Evolutionary conservation across 2,329 filamentous ascomycete species (phyloP).

Genomic region (Rachicladosporium sp.): DNA sequence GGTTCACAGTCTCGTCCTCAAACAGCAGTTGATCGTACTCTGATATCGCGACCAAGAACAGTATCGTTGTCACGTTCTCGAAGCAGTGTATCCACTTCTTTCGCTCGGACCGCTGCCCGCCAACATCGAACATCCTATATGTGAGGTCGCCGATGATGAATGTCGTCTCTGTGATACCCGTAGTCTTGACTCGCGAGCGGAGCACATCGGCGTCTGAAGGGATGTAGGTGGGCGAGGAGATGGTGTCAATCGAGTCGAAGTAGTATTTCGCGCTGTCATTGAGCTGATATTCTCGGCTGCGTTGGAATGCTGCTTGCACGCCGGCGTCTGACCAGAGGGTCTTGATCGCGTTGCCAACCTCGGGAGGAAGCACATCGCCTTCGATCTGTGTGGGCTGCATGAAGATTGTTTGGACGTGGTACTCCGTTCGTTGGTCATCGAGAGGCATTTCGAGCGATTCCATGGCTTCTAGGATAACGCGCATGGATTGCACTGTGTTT

Average conservation of each 20-base stretch:
- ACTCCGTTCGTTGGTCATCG: slow-evolving; percentile 85
- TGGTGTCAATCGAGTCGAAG: slow-evolving; percentile 88
- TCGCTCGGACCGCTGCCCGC: slow-evolving; percentile 86
- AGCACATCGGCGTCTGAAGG: slow-evolving; percentile 93
- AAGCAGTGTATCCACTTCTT: slow-evolving; percentile 99
- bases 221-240: slow-evolving; percentile 82
- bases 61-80: slow-evolving; percentile 92
- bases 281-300: slow-evolving; percentile 88
- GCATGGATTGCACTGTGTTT: slow-evolving; percentile 60
- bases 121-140: slow-evolving; percentile 95
- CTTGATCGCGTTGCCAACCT: slow-evolving; percentile 86
- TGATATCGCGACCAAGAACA: slow-evolving; percentile 92
- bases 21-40: slow-evolving; percentile 95
- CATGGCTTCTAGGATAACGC: slow-evolving; percentile 58
- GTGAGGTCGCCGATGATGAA: slow-evolving; percentile 92
- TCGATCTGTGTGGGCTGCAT: slow-evolving; percentile 97
- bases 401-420: slow-evolving; percentile 96
- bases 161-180: slow-evolving; percentile 91
- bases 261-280: slow-evolving; percentile 97
- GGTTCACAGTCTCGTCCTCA: slow-evolving; percentile 76
- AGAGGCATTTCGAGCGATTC: slow-evolving; percentile 65
- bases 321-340: slow-evolving; percentile 86
- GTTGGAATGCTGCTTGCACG: slow-evolving; percentile 89
- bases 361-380: slow-evolving; percentile 83
- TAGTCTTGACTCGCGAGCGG: slow-evolving; percentile 72